Evolutionary conservation across 129 eudicot species (phyloP).

Genomic region (Escallonia herrerae): DNA sequence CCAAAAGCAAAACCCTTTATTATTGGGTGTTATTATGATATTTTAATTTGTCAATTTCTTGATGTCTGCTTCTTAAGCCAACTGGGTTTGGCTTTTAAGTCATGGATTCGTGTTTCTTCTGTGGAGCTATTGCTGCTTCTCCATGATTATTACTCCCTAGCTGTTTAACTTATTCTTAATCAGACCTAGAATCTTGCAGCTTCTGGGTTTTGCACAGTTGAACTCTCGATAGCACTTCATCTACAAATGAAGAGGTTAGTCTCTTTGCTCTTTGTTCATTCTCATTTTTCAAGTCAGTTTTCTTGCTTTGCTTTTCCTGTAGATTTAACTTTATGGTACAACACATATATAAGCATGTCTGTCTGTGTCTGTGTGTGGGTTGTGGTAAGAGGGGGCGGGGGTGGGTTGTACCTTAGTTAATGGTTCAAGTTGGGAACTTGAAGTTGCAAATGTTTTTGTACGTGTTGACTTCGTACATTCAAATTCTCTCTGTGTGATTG

Average conservation of each 20-base stretch:
- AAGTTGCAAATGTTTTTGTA: neutral
- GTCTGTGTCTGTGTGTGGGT: too few relatives aligned
- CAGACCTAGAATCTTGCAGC: constrained; percentile 23
- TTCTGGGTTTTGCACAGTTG: constrained; percentile 27
- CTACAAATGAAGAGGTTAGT: constrained; percentile 28
- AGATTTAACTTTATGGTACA: too few relatives aligned
- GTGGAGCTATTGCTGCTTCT: constrained; percentile 14
- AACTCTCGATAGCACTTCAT: constrained; percentile 8
- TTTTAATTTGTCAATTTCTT: constrained; percentile 34
- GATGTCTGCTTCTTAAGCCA: constrained; percentile 26
- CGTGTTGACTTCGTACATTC: neutral
- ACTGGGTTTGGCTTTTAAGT: constrained; percentile 35
- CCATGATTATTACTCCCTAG: constrained; percentile 10
- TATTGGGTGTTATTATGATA: constrained; percentile 15
- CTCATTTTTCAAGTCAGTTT: neutral
- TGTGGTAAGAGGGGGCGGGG: too few relatives aligned
- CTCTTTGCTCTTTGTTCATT: neutral
- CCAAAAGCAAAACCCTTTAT: constrained; percentile 22
- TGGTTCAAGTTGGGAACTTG: neutral
- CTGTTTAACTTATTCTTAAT: constrained; percentile 24
- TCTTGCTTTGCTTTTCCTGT: too few relatives aligned
- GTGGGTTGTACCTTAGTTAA: neutral
- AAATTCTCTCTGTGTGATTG: neutral
- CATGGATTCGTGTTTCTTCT: constrained; percentile 27
- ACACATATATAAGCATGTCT: too few relatives aligned